Percentiles rank a stretch among this genome's conserved stretches.
Evolutionary conservation across 23 red algal genomes (phyloP).

Genomic region (Chondrus crispus): DNA sequence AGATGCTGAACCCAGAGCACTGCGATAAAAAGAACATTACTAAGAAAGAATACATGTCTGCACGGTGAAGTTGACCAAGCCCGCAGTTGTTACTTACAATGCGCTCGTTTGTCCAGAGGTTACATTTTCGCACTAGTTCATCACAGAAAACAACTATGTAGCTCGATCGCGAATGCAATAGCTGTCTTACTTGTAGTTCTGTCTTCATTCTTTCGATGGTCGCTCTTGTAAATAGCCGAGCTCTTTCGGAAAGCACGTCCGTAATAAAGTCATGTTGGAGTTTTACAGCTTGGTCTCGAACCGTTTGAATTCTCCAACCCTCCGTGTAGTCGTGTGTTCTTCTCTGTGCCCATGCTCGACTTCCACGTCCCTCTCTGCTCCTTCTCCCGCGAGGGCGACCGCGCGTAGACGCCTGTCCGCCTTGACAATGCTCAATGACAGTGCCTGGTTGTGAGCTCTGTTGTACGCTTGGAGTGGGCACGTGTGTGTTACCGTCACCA

Average conservation of each 20-base stretch:
- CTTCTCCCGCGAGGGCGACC: no score
- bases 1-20: background rate
- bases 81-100: background rate
- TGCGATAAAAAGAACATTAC: background rate
- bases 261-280: background rate
- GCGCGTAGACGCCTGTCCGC: no score
- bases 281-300: background rate
- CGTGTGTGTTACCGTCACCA: no score
- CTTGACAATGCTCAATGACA: no score
- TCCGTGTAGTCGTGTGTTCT: no score
- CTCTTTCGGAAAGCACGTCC: background rate
- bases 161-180: background rate
- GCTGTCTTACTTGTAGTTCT: background rate
- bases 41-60: background rate
- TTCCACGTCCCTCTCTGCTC: no score
- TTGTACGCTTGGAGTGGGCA: no score
- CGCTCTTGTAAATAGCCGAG: background rate
- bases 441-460: no score
- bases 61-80: background rate
- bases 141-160: background rate
- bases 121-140: background rate
- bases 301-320: background rate
- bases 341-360: no score
- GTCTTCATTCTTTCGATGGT: background rate
- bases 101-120: background rate